Evolutionary conservation across 305 asterid species (phyloP).

Genomic region (Caryopteris hybrid): DNA sequence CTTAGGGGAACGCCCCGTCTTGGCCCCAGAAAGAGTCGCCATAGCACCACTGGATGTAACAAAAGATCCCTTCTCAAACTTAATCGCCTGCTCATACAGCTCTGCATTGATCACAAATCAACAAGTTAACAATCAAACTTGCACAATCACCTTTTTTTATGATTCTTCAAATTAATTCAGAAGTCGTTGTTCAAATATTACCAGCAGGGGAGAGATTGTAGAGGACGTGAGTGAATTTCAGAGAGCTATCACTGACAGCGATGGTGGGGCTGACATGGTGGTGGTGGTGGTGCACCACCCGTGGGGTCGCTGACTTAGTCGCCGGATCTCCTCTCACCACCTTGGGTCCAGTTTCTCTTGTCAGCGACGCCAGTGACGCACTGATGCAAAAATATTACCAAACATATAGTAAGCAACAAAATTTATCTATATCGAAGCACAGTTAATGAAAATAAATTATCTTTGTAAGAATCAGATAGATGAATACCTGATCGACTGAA

Average conservation of each 20-base stretch:
- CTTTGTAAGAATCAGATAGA: too few relatives aligned
- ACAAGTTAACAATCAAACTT: too few relatives aligned
- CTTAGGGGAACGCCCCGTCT: conserved; percentile 95
- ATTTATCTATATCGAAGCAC: too few relatives aligned
- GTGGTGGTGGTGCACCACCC: conserved; percentile 46
- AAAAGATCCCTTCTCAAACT: conserved; percentile 90
- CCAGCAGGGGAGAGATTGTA: conserved; percentile 98
- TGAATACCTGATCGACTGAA: conserved; percentile 79
- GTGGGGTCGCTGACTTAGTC: conserved; percentile 62
- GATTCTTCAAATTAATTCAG: too few relatives aligned
- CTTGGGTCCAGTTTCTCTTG: conserved; percentile 90
- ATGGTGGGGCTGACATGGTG: conserved; percentile 47
- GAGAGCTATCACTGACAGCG: conserved; percentile 66
- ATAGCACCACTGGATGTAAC: conserved; percentile 88
- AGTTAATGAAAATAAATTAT: too few relatives aligned
- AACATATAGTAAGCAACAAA: too few relatives aligned
- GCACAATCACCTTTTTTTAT: too few relatives aligned
- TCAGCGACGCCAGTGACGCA: conserved; percentile 90
- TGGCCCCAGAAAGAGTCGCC: conserved; percentile 97
- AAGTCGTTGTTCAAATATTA: conserved; percentile 15
- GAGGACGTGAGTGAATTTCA: conserved; percentile 94
- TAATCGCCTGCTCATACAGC: conserved; percentile 94
- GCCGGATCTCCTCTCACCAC: conserved; percentile 95
- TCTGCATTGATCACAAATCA: too few relatives aligned
- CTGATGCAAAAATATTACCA: conserved; percentile 24